Evolutionary conservation across 1,284 basidiomycete species (phyloP), one percentile per base, ranked within the genome.

Genomic region (Rhodotorula mucilaginosa): DNA sequence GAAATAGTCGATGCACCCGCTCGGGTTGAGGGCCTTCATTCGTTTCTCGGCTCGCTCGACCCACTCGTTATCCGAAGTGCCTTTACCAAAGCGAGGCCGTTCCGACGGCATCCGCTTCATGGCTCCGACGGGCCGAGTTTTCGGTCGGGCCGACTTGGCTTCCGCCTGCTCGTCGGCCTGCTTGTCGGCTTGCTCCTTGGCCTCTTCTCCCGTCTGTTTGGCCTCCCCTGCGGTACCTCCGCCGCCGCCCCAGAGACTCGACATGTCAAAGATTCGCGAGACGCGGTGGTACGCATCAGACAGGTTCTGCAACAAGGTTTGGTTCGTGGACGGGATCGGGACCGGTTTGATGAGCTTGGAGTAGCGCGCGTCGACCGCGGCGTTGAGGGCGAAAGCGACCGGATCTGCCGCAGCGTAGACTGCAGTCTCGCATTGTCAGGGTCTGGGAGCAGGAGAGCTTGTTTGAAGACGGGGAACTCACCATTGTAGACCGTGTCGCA

Each of bases 341-440:
- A 82, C 73, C 5, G 81, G 80, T 31, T 79, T 79, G 64, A 82
- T 74, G 5, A 81, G 61, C 57, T 79, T 79, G 46, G 82, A 78
- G 60, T 82, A 82, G 2, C 69, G 66, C 1, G 75, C 73, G 65
- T 83, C 82, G 49, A 81, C 81, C 15, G 79, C 79, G 4, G 82
- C 79, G 52, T 79, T 80, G 15, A 82, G 77, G 10, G 70, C 59
- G 60, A 81, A 82, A 6, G 81, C 81, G 13, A 83, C 81, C 0
- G 82, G 82, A 67, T 83, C 82, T 7, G 80, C 79, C 13, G 79
- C 76, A 59, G 80, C 79, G 70, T 81, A 83, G 52, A 80, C 71
- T 67, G 49, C 56, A 59, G 46, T n/a, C n/a, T n/a, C n/a, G n/a
- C n/a, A n/a, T n/a, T n/a, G n/a, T n/a, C n/a, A n/a, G n/a, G n/a